Percentiles rank a stretch among this genome's conserved stretches.
Conservation (phyloP, 768 basidiomycete genomes). For the Strobilomyces echinocephalus region DNA sequence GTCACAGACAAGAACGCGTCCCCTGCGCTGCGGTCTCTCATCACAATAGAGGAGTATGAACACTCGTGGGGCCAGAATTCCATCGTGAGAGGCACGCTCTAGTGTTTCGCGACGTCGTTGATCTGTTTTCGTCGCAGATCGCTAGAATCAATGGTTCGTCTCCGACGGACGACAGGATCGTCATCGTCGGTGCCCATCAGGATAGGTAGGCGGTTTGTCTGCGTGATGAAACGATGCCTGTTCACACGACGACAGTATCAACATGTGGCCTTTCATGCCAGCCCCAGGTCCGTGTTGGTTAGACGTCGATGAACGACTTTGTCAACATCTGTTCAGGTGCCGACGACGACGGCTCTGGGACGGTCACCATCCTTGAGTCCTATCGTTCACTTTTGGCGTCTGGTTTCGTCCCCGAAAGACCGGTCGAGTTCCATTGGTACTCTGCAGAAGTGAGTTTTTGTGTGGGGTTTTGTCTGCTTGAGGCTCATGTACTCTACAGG, state of each 20-base stretch:
- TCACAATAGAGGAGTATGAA: slow-evolving; percentile 66
- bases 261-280: slow-evolving; percentile 70
- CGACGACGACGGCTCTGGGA: slow-evolving; percentile 44
- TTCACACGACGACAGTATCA: slow-evolving; percentile 43
- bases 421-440: slow-evolving; percentile 50
- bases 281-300: slow-evolving; percentile 55
- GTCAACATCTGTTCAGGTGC: slow-evolving; percentile 26
- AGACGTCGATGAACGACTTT: neutral
- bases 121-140: slow-evolving; percentile 44
- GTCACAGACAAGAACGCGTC: slow-evolving; percentile 62
- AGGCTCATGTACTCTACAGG: slow-evolving; percentile 33
- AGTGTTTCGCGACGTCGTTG: neutral
- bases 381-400: slow-evolving; percentile 39
- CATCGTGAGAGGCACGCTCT: slow-evolving; percentile 43
- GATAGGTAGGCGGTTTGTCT: slow-evolving; percentile 51
- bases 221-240: slow-evolving; percentile 1
- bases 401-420: slow-evolving; percentile 38
- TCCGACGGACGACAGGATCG: slow-evolving; percentile 50
- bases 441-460: slow-evolving; percentile 35
- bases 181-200: slow-evolving; percentile 78
- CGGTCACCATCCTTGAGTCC: slow-evolving; percentile 42
- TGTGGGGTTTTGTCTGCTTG: no score
- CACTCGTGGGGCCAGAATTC: slow-evolving; percentile 86
- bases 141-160: slow-evolving; percentile 72
- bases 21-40: slow-evolving; percentile 47